phyloP scores from a whole-genome alignment of 352 stramenopile species.

The Globisporangium nunn region DNA sequence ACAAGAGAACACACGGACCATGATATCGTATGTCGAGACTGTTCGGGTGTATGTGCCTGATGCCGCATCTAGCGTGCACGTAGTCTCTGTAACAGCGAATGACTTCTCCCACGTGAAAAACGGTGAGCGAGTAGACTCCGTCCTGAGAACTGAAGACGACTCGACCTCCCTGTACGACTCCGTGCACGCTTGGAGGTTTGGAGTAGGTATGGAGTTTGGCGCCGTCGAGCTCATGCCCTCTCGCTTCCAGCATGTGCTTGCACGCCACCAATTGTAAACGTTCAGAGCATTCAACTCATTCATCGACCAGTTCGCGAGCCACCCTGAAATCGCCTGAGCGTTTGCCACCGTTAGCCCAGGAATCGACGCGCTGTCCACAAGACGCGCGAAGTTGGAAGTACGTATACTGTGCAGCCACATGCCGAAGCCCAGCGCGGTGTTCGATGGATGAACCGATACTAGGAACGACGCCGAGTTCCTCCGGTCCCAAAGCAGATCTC shows the following conservation, averaged over 20 bases:
- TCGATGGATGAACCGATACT: conserved; percentile 18
- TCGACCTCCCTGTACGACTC: conserved; percentile 24
- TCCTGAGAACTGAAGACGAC: conserved; percentile 9
- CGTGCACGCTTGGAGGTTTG: conserved; percentile 15
- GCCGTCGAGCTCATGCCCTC: conserved; percentile 16
- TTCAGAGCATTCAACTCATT: conserved; percentile 34
- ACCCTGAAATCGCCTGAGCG: conserved; percentile 21
- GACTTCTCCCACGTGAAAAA: conserved; percentile 33
- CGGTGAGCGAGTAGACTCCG: conserved; percentile 21
- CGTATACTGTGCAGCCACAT: conserved; percentile 35
- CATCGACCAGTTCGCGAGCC: conserved; percentile 27
- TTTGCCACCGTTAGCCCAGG: conserved; percentile 17
- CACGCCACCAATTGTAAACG: conserved; percentile 48
- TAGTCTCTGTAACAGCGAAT: conserved; percentile 24
- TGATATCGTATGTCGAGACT: conserved; percentile 21
- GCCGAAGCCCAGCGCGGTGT: conserved; percentile 25
- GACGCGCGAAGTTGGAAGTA: conserved; percentile 15
- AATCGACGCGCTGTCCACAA: conserved; percentile 10
- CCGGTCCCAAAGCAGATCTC: conserved; percentile 28
- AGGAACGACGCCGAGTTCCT: conserved; percentile 33
- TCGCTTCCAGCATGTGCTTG: conserved; percentile 34
- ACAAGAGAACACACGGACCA: conserved; percentile 33
- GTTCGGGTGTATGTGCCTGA: conserved; percentile 24
- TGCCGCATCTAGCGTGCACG: conserved; percentile 19
- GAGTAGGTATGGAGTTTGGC: conserved; percentile 9